These are phyloP conservation scores for Fusarium phyllophilum DNA, from an alignment of 2,329 filamentous ascomycete genomes.

Conservation along the genomic window DNA sequence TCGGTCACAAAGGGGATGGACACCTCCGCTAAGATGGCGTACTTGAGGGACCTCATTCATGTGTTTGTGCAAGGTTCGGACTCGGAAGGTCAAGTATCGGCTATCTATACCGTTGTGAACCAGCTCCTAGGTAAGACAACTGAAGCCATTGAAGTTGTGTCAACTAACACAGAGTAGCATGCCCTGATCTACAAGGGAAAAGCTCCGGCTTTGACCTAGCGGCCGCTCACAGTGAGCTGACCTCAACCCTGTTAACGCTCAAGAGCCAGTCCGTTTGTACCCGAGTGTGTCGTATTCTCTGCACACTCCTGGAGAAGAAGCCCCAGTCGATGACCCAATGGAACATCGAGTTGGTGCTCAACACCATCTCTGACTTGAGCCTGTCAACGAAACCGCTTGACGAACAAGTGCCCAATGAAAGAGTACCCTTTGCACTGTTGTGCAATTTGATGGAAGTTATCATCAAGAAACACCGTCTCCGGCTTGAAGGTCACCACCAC, in stretches of 20 bases:
- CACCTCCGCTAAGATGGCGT: conserved; percentile 48
- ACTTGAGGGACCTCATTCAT: conserved; percentile 52
- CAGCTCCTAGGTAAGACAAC: conserved; percentile 52
- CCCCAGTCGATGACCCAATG: conserved; percentile 65
- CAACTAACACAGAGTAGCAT: conserved; percentile 41
- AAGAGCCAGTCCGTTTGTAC: conserved; percentile 48
- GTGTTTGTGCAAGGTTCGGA: conserved; percentile 46
- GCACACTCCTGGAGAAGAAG: conserved; percentile 61
- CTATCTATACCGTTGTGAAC: conserved; percentile 55
- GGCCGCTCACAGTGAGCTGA: conserved; percentile 55
- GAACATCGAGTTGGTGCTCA: conserved; percentile 65
- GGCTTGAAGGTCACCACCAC: conserved; percentile 71
- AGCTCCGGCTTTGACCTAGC: conserved; percentile 52
- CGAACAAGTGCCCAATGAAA: conserved; percentile 41
- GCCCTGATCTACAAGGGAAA: conserved; percentile 43
- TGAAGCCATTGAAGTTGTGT: neutral
- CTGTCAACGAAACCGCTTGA: conserved; percentile 39
- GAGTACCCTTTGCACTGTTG: conserved; percentile 56
- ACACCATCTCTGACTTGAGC: conserved; percentile 54
- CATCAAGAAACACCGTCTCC: conserved; percentile 68
- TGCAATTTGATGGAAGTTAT: conserved; percentile 66
- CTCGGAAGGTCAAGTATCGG: conserved; percentile 55
- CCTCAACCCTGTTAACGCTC: conserved; percentile 46
- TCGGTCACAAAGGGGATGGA: conserved; percentile 49
- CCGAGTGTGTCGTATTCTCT: conserved; percentile 55